Base-by-base conservation (phyloP, 2,329 filamentous ascomycete species). In the Shiraia bambusicola region DNA sequence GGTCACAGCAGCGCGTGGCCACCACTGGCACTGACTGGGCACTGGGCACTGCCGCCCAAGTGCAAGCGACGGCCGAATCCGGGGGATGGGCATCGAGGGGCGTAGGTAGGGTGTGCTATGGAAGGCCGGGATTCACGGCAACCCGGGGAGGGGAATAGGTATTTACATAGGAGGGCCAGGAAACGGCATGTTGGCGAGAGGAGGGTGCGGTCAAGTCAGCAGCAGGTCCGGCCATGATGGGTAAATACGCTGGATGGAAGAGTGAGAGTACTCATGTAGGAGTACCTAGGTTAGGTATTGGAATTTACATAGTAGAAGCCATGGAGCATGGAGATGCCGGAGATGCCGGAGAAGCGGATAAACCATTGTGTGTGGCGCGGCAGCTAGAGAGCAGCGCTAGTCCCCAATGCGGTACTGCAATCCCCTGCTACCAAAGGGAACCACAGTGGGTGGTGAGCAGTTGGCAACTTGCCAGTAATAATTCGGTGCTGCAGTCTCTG, bases 321-420 rank as follows among this genome's bases (percentile, higher is more conserved):
- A n/a, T n/a, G n/a, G n/a, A n/a, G n/a, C 45, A 51, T 60, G 63
- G 61, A 66, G 61, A 66, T 48, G 50, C 62, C 63, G 63, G 63
- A 66, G 63, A 66, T 53, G 57, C 52, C 33, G 28, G 29, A 40
- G 27, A 42, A 39, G 50, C 27, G 9, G 24, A n/a, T n/a, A n/a
- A n/a, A n/a, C n/a, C n/a, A n/a, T n/a, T 34, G 27, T 12, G 32
- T 37, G 53, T 49, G 55, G 53, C 49, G 56, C 56, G 51, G 59
- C 48, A 58, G 50, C 54, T 58, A 57, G 28, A 2, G 22, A 11
- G 8, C 12, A 17, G 10, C 7, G 28, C 50, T 45, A 52, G 26
- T 25, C 49, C n/a, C 39, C 7, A 4, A 40, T 28, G 26, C 28
- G 29, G 52, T 17, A 47, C 38, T 19, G 46, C 37, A 44, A 47